Percentiles rank a stretch among this genome's conserved stretches.
Conservation (phyloP, 805 yeast genomes). For the Candida pseudofarinosa region DNA sequence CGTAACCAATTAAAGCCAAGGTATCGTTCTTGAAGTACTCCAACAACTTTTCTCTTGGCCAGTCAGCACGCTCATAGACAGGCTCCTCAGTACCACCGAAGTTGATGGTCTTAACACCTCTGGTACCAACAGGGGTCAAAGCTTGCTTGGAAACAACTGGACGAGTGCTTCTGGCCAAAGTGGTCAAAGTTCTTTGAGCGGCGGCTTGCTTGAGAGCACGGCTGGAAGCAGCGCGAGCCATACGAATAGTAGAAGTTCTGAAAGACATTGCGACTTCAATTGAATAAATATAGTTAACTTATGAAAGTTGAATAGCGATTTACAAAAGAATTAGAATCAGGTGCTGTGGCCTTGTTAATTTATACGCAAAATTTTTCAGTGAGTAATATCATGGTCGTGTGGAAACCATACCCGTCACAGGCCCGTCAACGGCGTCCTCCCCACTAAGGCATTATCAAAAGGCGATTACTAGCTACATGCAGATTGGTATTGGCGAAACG, state of each 20-base stretch:
- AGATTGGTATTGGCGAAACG: background rate
- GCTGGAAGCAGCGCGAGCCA: slow-evolving; percentile 45
- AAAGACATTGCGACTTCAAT: slow-evolving; percentile 30
- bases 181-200: slow-evolving; percentile 65
- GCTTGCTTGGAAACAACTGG: slow-evolving; percentile 39
- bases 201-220: slow-evolving; percentile 42
- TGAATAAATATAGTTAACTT: background rate
- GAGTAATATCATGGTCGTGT: background rate
- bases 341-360: background rate
- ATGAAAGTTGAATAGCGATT: background rate
- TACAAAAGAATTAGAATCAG: background rate
- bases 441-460: background rate
- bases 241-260: slow-evolving; percentile 41
- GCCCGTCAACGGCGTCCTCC: slow-evolving; percentile 7
- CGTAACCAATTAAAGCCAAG: slow-evolving; percentile 96
- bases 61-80: slow-evolving; percentile 98
- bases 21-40: slow-evolving; percentile 98
- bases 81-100: slow-evolving; percentile 93
- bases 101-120: slow-evolving; percentile 96
- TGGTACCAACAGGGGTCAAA: slow-evolving; percentile 51
- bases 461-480: background rate
- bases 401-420: slow-evolving; percentile 1
- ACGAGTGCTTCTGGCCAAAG: slow-evolving; percentile 44
- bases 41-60: slow-evolving; percentile 96
- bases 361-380: background rate